Conservation (phyloP, 75 land plant species). For the Sequoiadendron giganteum region DNA sequence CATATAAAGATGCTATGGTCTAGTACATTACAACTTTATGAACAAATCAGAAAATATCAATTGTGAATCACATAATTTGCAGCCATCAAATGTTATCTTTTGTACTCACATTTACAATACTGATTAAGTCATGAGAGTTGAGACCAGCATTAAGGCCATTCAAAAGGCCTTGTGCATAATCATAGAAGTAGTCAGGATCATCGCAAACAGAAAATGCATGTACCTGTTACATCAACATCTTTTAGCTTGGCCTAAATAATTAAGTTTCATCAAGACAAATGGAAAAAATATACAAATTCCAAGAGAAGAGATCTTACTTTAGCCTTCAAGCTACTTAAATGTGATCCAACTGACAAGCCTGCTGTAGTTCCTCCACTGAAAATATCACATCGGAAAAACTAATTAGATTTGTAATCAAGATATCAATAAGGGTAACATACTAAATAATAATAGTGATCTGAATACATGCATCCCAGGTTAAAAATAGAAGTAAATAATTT, state of each 20-base stretch:
- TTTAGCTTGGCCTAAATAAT: not conserved
- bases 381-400: not conserved
- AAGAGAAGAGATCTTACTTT: conserved; percentile 42
- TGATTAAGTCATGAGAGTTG: conserved; percentile 67
- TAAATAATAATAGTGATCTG: not conserved
- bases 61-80: not conserved
- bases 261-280: not conserved
- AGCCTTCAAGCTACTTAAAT: conserved; percentile 71
- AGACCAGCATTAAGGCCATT: conserved; percentile 84
- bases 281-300: not conserved
- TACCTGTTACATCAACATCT: conserved; percentile 41
- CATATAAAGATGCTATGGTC: not conserved
- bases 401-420: conserved; percentile 5
- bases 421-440: not conserved
- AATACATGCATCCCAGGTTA: not conserved
- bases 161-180: conserved; percentile 78
- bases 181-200: conserved; percentile 85
- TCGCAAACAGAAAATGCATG: conserved; percentile 96
- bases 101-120: conserved; percentile 64
- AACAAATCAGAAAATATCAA: not conserved
- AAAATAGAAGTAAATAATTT: too few relatives aligned
- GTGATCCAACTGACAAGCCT: conserved; percentile 81
- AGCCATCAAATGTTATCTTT: not conserved
- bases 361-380: conserved; percentile 95
- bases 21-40: not conserved